Base-by-base conservation (phyloP, 148 eudicot species). In the Diospyros kaki region DNA sequence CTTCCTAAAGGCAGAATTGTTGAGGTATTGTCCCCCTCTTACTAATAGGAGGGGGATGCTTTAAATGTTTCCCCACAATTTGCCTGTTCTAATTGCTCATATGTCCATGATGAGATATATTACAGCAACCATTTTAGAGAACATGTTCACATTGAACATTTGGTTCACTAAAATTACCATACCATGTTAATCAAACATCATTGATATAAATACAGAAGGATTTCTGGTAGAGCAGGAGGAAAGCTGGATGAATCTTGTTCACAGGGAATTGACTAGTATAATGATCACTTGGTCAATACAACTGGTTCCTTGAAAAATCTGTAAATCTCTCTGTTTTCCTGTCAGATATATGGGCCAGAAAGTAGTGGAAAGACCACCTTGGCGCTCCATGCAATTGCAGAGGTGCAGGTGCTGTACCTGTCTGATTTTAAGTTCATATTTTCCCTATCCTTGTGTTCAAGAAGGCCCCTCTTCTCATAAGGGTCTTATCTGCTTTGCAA, bases 301-400 rank as follows among this genome's bases (percentile, higher is more conserved):
- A 28, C n/a, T 71, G 54, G 42, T 58, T 18, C 61, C 43, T 54
- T 43, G 48, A 40, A 17, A 12, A 28, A 13, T 39, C 11, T 80
- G 42, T 44, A 52, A n/a, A 15, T 14, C 4, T 48, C 48, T 39
- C 44, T 61, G 6, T 28, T 51, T 77, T 43, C 43, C 39, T 81
- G 76, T 79, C 81, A 94, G 98, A 83, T 94, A 59, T 94, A 94
- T 84, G 98, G 98, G 75, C 98, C 98, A 69, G 98, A 94, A 85
- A 91, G 97, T 81, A 94, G 98, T 82, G 98, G 98, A 66, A 94
- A 94, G 84, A 94, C 98, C 70, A 94, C 98, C 62, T 79, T 94
- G 64, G 98, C 98, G 41, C 91, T 94, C 78, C 98, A 94, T 75
- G 98, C 98, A 58, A 94, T 94, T 79, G 98, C 95, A 60, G 98